Percentiles rank a stretch among this genome's conserved stretches.
Evolutionary conservation across 108 stramenopile genomes (phyloP).

Genomic region (Skeletonema potamos): DNA sequence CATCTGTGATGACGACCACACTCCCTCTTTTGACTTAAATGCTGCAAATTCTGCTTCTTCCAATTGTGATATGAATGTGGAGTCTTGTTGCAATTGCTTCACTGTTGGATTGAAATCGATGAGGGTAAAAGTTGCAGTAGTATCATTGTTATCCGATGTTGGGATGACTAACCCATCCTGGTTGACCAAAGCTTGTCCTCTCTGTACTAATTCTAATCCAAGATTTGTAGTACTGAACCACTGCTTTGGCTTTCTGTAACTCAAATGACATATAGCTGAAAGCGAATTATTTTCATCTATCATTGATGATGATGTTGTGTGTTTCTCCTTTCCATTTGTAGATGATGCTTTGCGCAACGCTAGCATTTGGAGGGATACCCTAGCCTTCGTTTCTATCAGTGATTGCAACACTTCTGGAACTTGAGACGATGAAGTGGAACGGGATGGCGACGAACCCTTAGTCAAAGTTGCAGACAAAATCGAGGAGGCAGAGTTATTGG

Average conservation of each 20-base stretch:
- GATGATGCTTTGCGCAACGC: constrained; percentile 25
- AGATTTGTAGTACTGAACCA: constrained; percentile 49
- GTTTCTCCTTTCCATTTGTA: not conserved
- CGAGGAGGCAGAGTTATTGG: constrained; percentile 7
- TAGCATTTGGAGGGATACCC: constrained; percentile 61
- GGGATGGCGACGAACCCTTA: not conserved
- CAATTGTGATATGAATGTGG: constrained; percentile 63
- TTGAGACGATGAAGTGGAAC: not conserved
- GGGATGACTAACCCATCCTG: not conserved
- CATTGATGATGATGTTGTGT: not conserved
- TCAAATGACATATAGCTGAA: constrained; percentile 60
- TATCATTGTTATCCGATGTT: constrained; percentile 1
- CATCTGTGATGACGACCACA: constrained; percentile 61
- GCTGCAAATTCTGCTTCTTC: constrained; percentile 59
- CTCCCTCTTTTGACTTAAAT: constrained; percentile 51
- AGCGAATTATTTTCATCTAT: constrained; percentile 9
- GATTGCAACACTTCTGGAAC: constrained; percentile 33
- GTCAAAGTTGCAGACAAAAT: not conserved
- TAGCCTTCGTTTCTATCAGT: constrained; percentile 45
- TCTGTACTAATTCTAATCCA: constrained; percentile 28
- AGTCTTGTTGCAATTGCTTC: constrained; percentile 57
- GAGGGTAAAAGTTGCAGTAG: constrained; percentile 12
- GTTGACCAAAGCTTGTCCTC: constrained; percentile 28
- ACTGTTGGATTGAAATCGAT: constrained; percentile 58
- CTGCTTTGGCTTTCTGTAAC: constrained; percentile 33